Base-by-base conservation (phyloP, 768 basidiomycete genomes). In the Russula sp. region DNA sequence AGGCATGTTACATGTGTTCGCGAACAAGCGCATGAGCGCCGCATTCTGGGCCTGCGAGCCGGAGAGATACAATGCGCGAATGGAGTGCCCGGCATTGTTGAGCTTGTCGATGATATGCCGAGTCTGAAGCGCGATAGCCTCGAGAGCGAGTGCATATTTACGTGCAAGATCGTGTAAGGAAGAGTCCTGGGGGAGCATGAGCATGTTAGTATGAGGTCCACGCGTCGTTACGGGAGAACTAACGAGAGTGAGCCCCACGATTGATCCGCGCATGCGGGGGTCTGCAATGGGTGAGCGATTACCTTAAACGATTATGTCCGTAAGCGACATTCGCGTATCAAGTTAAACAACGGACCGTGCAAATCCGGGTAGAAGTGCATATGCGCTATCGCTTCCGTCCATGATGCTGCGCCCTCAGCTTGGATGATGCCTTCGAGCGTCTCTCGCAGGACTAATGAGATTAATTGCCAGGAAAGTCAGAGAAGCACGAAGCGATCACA, bases 231-330 rank as follows among this genome's bases (percentile, higher is more conserved):
- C 6, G 16, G 4, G 14, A 42, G 20, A 4, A 72, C 79, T 42
- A 70, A 86, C 88, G 58, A 98, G 84, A 52, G 87, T 81, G 51
- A 98, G 82, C 35, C 97, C 97, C 59, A 86, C 80, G 62, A 98
- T 87, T 55, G 93, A 89, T 20, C 97, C 97, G 42, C 89, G 82
- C 96, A 98, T 97, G 57, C 82, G 85, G n/a, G 91, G 81, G 73
- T 99, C 97, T 2, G 96, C 96, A 50, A 98, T 85, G 1, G 97
- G 97, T 1, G 95, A 98, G 64, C 97, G 82, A 74, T 99, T 99
- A 44, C 96, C 94, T 94, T 74, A 27, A 52, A 42, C 35, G 8
- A 47, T 20, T 32, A 39, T 34, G 42, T 8, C 64, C 42, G 59
- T 40, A 42, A 53, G 27, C 31, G 37, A 14, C 53, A 13, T 10